Percentiles rank a stretch among this genome's conserved stretches.
phyloP scores from a whole-genome alignment of 495 filamentous ascomycete species.

The Neurospora sp. region DNA sequence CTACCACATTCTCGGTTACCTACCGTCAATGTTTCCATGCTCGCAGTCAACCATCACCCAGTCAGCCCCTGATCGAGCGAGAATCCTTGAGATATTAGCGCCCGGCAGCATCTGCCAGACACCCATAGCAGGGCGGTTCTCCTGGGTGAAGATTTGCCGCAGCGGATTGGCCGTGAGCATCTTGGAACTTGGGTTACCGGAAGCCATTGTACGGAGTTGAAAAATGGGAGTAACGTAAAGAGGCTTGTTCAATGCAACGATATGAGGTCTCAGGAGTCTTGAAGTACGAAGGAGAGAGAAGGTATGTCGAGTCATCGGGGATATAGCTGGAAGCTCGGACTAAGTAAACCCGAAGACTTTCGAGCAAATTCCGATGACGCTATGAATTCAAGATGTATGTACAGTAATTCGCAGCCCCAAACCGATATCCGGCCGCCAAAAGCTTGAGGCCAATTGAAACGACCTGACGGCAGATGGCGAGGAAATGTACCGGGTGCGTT shows the following conservation, averaged over 20 bases:
- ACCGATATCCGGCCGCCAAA: neutral
- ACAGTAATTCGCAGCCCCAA: neutral
- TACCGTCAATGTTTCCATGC: conserved; percentile 72
- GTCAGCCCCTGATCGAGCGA: conserved; percentile 58
- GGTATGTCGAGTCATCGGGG: conserved; percentile 1
- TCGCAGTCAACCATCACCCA: conserved; percentile 72
- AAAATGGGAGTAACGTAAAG: too few relatives aligned
- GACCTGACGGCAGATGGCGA: neutral
- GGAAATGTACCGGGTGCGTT: neutral
- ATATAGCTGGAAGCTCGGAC: neutral
- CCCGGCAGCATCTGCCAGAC: conserved; percentile 70
- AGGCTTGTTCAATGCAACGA: neutral
- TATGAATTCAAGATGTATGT: neutral
- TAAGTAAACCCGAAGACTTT: neutral
- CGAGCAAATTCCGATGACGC: neutral
- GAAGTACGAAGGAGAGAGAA: neutral
- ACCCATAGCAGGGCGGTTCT: conserved; percentile 50
- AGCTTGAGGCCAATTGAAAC: neutral
- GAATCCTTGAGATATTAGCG: conserved; percentile 54
- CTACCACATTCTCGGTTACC: neutral
- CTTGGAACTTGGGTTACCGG: conserved; percentile 15
- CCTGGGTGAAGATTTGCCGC: conserved; percentile 47
- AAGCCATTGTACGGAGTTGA: conserved; percentile 3
- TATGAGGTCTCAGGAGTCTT: too few relatives aligned
- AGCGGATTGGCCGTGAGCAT: conserved; percentile 59